Evolutionary conservation across 257 asterid genomes (phyloP), one percentile per base, ranked within the genome.

Genomic region (Nicotiana undulata): DNA sequence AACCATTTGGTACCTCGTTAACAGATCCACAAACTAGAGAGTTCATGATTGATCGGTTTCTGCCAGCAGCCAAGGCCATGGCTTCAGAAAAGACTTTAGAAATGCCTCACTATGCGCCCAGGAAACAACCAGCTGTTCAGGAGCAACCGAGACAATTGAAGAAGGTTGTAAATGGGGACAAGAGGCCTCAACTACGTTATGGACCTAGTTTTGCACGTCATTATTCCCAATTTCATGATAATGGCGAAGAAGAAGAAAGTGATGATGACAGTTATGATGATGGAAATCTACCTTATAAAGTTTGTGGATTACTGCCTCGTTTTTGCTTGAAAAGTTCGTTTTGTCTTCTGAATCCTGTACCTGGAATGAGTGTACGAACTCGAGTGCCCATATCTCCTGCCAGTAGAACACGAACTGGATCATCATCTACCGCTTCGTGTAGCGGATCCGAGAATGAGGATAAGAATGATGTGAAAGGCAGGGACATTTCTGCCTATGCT

Each of bases 41-140:
- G 66, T 91, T 93, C 84, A 90, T 94, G 94, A 86, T 96, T 88
- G 94, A 88, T 77, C 90, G 98, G 86, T 96, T 96, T 85, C 88
- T 94, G 56, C 99, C 98, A 12, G 99, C 97, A 13, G 99, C 99
- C 18, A 91, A 91, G 86, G 96, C 97, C 5, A 89, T 94, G 96
- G 90, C 91, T 61, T 79, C 91, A 3, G 97, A 93, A 84, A 89
- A 93, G 94, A 86, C 89, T 51, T 81, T 90, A 1, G 97, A 92
- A 84, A 83, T 85, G 16, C 96, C 94, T 81, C 92, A 86, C n/a
- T 81, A 81, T 85, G 86, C 85, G 79, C 82, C 93, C 80, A 85
- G 85, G 87, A 96, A 88, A 84, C 93, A 82, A 80, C 77, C 81
- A 0, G 34, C 70, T 12, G 84, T 84, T 79, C 86, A 65, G 82